Percentiles rank a stretch among this genome's conserved stretches.
These are phyloP conservation scores for Dendrobium nobile DNA, from an alignment of 106 monocot species.

Conservation along the genomic window DNA sequence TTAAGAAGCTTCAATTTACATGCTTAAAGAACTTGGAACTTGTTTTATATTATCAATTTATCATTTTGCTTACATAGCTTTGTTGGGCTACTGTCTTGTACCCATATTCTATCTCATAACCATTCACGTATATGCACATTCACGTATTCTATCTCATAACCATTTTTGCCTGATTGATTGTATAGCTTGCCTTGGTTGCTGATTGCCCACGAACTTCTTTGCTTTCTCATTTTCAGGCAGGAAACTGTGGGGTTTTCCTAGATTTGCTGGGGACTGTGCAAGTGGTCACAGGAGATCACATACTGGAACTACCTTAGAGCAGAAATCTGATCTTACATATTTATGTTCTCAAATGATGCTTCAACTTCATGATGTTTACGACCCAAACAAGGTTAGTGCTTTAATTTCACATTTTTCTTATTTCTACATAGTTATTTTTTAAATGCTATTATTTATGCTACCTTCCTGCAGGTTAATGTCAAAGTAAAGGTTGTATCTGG, in stretches of 20 bases:
- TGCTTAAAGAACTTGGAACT: no score
- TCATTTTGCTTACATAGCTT: background rate
- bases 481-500: conserved; percentile 87
- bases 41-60: no score
- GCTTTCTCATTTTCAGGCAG: conserved; percentile 41
- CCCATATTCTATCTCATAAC: no score
- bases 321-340: conserved; percentile 74
- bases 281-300: conserved; percentile 48
- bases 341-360: conserved; percentile 87
- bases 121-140: background rate
- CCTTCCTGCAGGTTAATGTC: conserved; percentile 58
- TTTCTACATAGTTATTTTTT: background rate
- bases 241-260: conserved; percentile 89
- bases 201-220: background rate
- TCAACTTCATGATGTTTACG: conserved; percentile 82
- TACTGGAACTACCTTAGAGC: conserved; percentile 49
- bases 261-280: conserved; percentile 87
- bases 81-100: background rate
- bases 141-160: background rate
- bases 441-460: background rate
- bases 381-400: conserved; percentile 59
- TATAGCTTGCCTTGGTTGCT: background rate
- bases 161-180: background rate
- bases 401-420: background rate
- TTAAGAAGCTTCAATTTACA: no score